Percentiles rank a stretch among this genome's conserved stretches.
Evolutionary conservation across 441 rosid species (phyloP).

Genomic region (Aquilaria agallochum): DNA sequence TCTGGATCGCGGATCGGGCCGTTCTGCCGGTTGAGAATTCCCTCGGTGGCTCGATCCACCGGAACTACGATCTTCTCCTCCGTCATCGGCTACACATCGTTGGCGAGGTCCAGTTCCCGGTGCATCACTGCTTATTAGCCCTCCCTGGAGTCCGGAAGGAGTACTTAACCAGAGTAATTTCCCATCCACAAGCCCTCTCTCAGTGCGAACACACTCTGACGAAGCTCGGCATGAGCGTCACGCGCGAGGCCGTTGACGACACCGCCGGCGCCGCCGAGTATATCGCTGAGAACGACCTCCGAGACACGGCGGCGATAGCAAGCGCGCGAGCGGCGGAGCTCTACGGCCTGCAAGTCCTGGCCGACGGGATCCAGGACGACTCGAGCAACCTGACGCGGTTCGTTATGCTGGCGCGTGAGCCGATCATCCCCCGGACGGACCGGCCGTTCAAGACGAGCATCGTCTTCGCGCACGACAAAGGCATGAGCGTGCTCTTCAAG

Average conservation of each 20-base stretch:
- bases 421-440: conserved; percentile 59
- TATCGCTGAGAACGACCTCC: conserved; percentile 44
- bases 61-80: conserved; percentile 62
- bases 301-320: conserved; percentile 59
- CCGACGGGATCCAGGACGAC: conserved; percentile 64
- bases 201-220: conserved; percentile 61
- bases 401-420: conserved; percentile 69
- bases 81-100: conserved; percentile 67
- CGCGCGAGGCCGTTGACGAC: conserved; percentile 62
- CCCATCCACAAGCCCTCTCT: conserved; percentile 63
- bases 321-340: conserved; percentile 63
- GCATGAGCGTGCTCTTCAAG: conserved; percentile 59
- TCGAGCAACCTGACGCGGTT: conserved; percentile 59
- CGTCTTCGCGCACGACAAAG: conserved; percentile 64
- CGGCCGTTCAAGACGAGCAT: conserved; percentile 67
- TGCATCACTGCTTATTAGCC: conserved; percentile 61
- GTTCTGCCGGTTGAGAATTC: conserved; percentile 65
- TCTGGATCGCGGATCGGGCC: conserved; percentile 70
- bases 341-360: conserved; percentile 49
- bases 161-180: conserved; percentile 46
- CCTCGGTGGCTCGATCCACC: conserved; percentile 58
- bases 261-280: conserved; percentile 66
- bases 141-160: conserved; percentile 50
- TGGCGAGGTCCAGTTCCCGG: conserved; percentile 58
- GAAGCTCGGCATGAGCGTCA: conserved; percentile 44